Conservation (phyloP, 306 rosid species). For the Casuarina equisetifolia region DNA sequence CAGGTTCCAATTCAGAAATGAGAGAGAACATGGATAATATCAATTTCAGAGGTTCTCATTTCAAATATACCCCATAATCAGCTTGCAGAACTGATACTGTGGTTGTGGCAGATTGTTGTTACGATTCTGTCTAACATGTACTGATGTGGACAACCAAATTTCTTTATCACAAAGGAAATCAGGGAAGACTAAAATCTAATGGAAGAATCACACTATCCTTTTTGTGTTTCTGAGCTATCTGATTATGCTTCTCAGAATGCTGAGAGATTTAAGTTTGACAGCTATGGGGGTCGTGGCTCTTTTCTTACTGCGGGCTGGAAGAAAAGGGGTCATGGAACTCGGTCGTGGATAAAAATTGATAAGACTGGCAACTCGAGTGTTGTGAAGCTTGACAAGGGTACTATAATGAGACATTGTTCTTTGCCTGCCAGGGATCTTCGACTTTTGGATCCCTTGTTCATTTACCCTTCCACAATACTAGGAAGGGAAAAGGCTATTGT, state of each 20-base stretch:
- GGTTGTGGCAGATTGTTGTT: slow-evolving; percentile 28
- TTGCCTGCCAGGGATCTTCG: slow-evolving; percentile 94
- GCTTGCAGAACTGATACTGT: slow-evolving; percentile 7
- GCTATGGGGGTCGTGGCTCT: slow-evolving; percentile 43
- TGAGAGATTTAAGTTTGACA: slow-evolving; percentile 29
- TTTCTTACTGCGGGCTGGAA: slow-evolving; percentile 49
- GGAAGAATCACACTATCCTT: slow-evolving; percentile 44
- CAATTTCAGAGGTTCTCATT: slow-evolving; percentile 1
- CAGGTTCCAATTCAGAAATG: slow-evolving; percentile 28
- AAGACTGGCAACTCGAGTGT: slow-evolving; percentile 58
- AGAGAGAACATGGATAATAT: slow-evolving; percentile 7
- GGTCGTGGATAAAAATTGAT: slow-evolving; percentile 92
- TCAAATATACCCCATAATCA: background rate
- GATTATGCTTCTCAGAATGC: slow-evolving; percentile 32
- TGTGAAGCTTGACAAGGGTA: slow-evolving; percentile 84
- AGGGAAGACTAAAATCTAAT: slow-evolving; percentile 33
- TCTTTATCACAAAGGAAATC: slow-evolving; percentile 14
- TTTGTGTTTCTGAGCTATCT: slow-evolving; percentile 32
- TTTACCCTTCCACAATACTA: slow-evolving; percentile 79
- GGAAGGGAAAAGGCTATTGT: slow-evolving; percentile 95
- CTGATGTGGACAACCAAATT: slow-evolving; percentile 13
- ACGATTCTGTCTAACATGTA: slow-evolving; percentile 13
- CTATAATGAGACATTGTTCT: slow-evolving; percentile 86
- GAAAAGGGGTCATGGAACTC: slow-evolving; percentile 89
- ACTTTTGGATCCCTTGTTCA: slow-evolving; percentile 87